These are phyloP conservation scores for Henningerozyma blattae DNA, from an alignment of 805 yeast genomes.

Conservation along the genomic window DNA sequence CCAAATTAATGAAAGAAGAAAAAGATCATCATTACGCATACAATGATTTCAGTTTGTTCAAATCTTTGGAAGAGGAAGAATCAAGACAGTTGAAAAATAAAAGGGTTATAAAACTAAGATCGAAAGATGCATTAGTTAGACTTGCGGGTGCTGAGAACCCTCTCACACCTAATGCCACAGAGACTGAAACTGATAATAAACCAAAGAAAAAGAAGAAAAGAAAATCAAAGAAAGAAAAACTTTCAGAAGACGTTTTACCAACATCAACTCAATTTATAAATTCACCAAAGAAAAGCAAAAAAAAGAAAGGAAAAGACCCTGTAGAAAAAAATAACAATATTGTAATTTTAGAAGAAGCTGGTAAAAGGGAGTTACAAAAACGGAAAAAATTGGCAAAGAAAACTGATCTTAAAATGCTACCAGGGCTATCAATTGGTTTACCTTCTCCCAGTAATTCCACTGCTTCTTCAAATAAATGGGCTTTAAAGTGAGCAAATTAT, in stretches of 20 bases:
- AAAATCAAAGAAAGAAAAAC: slow-evolving; percentile 5
- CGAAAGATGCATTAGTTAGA: slow-evolving; percentile 15
- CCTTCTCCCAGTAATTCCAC: no score
- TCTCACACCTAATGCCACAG: slow-evolving; percentile 2
- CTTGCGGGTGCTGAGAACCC: slow-evolving; percentile 15
- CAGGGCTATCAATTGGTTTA: no score
- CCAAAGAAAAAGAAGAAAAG: slow-evolving; percentile 9
- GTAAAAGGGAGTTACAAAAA: slow-evolving; percentile 19
- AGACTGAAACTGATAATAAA: slow-evolving; percentile 11
- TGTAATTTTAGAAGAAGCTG: slow-evolving; percentile 23
- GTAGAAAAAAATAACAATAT: slow-evolving; percentile 11
- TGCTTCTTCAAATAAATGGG: no score
- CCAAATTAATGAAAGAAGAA: slow-evolving; percentile 11
- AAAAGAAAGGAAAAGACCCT: slow-evolving; percentile 2
- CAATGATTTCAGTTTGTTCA: slow-evolving; percentile 18
- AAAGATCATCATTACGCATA: slow-evolving; percentile 12
- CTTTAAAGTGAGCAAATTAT: no score
- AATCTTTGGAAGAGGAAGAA: slow-evolving; percentile 17
- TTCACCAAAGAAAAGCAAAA: slow-evolving; percentile 2
- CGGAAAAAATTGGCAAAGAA: no score
- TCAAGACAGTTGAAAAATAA: slow-evolving; percentile 12
- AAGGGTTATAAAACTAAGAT: slow-evolving; percentile 10
- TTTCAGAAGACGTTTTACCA: background rate
- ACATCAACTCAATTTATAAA: background rate
- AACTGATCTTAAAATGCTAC: no score